Conservation (phyloP, 2,329 filamentous ascomycete genomes). For the Botryosphaeria dothidea region DNA sequence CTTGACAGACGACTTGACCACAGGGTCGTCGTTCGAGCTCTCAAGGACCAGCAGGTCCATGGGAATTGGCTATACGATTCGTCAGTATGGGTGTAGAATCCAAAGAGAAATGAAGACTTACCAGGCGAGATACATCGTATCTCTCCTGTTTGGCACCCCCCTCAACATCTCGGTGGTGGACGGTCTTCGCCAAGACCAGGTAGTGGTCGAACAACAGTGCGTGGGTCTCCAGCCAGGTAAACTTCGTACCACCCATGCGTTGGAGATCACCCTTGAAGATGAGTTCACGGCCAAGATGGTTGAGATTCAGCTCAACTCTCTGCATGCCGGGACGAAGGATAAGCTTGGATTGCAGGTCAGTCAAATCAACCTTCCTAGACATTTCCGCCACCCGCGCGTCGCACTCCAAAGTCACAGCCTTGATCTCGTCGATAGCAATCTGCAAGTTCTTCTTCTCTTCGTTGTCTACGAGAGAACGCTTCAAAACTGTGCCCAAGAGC, state of each 20-base stretch:
- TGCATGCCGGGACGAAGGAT: conserved; percentile 86
- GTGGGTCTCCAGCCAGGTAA: conserved; percentile 92
- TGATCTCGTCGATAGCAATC: conserved; percentile 89
- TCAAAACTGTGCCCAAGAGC: conserved; percentile 77
- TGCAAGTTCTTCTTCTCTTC: conserved; percentile 86
- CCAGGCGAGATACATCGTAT: conserved; percentile 91
- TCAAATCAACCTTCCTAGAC: conserved; percentile 84
- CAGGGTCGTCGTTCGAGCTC: conserved; percentile 86
- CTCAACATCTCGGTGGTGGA: conserved; percentile 67
- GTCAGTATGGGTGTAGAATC: background rate
- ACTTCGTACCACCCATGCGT: conserved; percentile 82
- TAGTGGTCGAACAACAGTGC: conserved; percentile 96
- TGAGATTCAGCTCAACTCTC: conserved; percentile 79
- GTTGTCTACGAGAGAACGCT: conserved; percentile 78
- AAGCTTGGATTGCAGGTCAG: conserved; percentile 80
- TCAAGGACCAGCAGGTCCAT: conserved; percentile 95
- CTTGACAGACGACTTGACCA: conserved; percentile 76
- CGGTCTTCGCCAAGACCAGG: conserved; percentile 82
- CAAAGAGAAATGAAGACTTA: conserved; percentile 42
- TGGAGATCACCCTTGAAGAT: conserved; percentile 88
- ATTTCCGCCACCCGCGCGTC: conserved; percentile 91
- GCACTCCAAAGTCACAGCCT: conserved; percentile 83
- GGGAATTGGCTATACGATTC: conserved; percentile 68
- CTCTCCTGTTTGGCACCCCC: conserved; percentile 73
- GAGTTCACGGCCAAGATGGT: conserved; percentile 89